A percentile compares a stretch with the other conserved stretches of the same genome.
phyloP scores from a whole-genome alignment of 2,329 filamentous ascomycete species.

The Dactylellina parvicollis region DNA sequence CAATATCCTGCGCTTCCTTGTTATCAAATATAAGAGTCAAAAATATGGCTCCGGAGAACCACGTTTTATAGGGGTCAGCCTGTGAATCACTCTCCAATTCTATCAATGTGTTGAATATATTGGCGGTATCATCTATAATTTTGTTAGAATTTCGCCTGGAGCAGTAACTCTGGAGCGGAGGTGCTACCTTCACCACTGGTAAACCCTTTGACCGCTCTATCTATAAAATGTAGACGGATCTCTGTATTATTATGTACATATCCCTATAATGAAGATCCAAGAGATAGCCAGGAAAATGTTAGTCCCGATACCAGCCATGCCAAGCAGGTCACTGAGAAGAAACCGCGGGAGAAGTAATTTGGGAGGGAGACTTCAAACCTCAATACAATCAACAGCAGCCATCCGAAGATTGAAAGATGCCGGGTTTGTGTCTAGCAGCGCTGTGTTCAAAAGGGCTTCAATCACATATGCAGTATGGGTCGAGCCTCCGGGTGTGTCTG shows the following conservation, averaged over 20 bases:
- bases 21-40: constrained; percentile 82
- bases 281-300: too few species aligned
- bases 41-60: constrained; percentile 87
- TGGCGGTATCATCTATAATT: constrained; percentile 82
- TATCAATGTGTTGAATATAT: constrained; percentile 85
- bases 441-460: constrained; percentile 86
- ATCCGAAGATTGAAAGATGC: constrained; percentile 77
- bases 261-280: not conserved
- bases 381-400: constrained; percentile 87
- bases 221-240: constrained; percentile 85
- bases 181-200: constrained; percentile 55
- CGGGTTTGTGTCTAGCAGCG: constrained; percentile 64
- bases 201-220: constrained; percentile 88
- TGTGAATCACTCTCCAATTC: constrained; percentile 68
- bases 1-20: constrained; percentile 76
- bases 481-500: constrained; percentile 65
- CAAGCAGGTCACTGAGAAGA: too few species aligned
- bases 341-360: too few species aligned
- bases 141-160: not conserved
- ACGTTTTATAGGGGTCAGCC: constrained; percentile 82
- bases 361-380: constrained; percentile 67
- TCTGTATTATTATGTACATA: constrained; percentile 85
- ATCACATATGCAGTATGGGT: constrained; percentile 80
- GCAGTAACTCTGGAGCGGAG: not conserved
- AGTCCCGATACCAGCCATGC: too few species aligned